phyloP scores from a whole-genome alignment of 2,329 filamentous ascomycete species.

The Penicillium aurantiogriseum region DNA sequence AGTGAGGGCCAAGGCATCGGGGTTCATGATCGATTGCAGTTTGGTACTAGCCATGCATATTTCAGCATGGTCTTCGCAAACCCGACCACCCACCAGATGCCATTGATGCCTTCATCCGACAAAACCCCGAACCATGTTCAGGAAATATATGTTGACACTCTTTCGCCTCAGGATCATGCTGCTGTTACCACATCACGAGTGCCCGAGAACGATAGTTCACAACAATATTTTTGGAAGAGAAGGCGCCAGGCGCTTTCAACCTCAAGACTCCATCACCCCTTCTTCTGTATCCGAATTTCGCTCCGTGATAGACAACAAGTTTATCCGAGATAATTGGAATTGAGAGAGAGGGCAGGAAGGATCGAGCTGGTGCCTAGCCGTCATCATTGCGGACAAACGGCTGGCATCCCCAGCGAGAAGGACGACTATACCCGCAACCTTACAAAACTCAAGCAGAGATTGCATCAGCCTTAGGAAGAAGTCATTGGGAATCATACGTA shows the following conservation, averaged over 20 bases:
- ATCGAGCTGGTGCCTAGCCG: conserved; percentile 72
- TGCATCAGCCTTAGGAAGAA: conserved; percentile 36
- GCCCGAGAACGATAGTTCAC: conserved; percentile 40
- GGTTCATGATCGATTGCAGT: not conserved
- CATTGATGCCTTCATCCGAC: conserved; percentile 65
- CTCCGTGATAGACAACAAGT: conserved; percentile 22
- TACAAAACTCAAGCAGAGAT: conserved; percentile 40
- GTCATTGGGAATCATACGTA: conserved; percentile 56
- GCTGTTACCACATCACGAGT: conserved; percentile 15
- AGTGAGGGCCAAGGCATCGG: conserved; percentile 56
- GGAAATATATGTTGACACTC: conserved; percentile 53
- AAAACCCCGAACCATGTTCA: conserved; percentile 63
- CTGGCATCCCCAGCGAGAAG: conserved; percentile 70
- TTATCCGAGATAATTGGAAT: conserved; percentile 28
- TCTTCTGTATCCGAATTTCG: conserved; percentile 56
- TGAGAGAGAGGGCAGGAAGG: conserved; percentile 52
- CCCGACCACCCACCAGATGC: conserved; percentile 32
- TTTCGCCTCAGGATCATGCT: conserved; percentile 28
- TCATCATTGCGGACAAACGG: conserved; percentile 20
- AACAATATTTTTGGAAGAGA: conserved; percentile 78
- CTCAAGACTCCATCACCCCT: conserved; percentile 71
- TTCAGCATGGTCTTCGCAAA: conserved; percentile 31
- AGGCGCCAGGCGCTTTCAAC: conserved; percentile 62
- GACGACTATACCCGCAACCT: conserved; percentile 74
- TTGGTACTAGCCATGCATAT: conserved; percentile 30